A percentile compares a stretch with the other conserved stretches of the same genome.
These are phyloP conservation scores for Coemansia sp. DNA, from an alignment of 192 early-diverging fungal genomes.

Conservation along the genomic window DNA sequence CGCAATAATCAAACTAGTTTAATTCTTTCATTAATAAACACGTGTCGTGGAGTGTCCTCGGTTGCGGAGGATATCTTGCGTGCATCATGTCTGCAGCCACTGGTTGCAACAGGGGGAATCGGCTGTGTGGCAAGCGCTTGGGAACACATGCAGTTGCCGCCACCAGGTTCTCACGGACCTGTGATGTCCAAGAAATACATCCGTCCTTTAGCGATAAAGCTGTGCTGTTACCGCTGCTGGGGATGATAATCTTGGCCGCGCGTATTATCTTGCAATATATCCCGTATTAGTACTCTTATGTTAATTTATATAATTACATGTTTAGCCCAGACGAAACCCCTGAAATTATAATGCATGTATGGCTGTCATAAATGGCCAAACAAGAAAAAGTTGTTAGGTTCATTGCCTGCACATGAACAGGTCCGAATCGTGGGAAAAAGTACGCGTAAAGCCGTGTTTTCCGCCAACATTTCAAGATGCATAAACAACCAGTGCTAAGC, in stretches of 20 bases:
- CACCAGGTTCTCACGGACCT: constrained; percentile 1
- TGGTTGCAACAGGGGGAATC: neutral
- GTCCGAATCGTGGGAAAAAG: constrained; percentile 1
- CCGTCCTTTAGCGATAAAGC: neutral
- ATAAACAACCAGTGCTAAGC: neutral
- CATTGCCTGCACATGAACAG: neutral
- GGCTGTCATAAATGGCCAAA: neutral
- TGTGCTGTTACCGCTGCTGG: neutral
- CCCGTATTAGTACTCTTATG: too few relatives aligned
- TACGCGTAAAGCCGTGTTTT: neutral
- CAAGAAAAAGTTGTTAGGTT: neutral
- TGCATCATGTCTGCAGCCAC: too few relatives aligned
- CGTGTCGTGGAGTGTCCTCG: too few relatives aligned
- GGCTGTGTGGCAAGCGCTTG: neutral
- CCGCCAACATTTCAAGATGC: neutral
- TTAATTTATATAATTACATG: too few relatives aligned
- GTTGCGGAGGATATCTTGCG: too few relatives aligned
- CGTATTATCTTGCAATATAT: too few relatives aligned
- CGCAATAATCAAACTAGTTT: too few relatives aligned
- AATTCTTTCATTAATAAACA: too few relatives aligned
- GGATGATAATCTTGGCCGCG: neutral
- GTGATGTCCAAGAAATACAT: neutral
- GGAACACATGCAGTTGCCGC: neutral
- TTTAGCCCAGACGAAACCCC: neutral
- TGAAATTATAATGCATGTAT: neutral